Evolutionary conservation across 495 filamentous ascomycete species (phyloP).

Genomic region (Neurospora sp.): DNA sequence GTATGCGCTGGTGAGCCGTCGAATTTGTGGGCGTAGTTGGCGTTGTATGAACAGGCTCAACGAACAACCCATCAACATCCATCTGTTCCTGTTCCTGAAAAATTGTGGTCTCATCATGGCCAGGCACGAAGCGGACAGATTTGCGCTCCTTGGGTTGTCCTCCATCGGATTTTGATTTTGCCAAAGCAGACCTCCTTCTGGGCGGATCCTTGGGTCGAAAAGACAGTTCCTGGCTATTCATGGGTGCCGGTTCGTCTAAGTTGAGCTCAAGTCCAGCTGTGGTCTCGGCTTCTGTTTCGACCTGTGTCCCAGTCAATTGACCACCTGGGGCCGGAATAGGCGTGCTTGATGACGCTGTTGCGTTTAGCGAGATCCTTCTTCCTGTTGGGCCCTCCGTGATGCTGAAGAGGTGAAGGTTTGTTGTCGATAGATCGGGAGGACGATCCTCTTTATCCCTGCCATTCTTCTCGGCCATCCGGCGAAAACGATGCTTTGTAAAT

Average conservation of each 20-base stretch:
- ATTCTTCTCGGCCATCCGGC: constrained; percentile 11
- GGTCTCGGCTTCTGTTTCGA: not conserved
- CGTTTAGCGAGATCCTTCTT: not conserved
- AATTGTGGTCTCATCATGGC: constrained; percentile 8
- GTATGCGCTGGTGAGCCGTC: not conserved
- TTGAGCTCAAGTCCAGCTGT: not conserved
- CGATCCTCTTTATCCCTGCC: constrained; percentile 20
- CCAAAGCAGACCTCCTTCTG: not conserved
- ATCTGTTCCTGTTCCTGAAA: constrained; percentile 17
- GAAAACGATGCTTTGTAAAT: constrained; percentile 12
- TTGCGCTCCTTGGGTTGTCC: constrained; percentile 20
- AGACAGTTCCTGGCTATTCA: not conserved
- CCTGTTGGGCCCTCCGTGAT: constrained; percentile 1
- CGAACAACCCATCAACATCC: constrained; percentile 8
- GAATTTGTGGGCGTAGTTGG: not conserved
- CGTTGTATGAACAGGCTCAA: not conserved
- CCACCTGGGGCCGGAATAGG: not conserved
- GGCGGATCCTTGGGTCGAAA: not conserved
- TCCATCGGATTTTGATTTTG: not conserved
- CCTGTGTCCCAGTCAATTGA: not conserved
- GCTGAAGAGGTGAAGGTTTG: constrained; percentile 3
- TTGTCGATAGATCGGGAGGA: constrained; percentile 9
- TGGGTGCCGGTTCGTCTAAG: not conserved
- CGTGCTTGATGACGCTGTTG: not conserved
- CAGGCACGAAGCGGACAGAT: constrained; percentile 29